A percentile compares a stretch with the other conserved stretches of the same genome.
These are phyloP conservation scores for Roridomyces roridus DNA, from an alignment of 768 basidiomycete species.

Conservation along the genomic window DNA sequence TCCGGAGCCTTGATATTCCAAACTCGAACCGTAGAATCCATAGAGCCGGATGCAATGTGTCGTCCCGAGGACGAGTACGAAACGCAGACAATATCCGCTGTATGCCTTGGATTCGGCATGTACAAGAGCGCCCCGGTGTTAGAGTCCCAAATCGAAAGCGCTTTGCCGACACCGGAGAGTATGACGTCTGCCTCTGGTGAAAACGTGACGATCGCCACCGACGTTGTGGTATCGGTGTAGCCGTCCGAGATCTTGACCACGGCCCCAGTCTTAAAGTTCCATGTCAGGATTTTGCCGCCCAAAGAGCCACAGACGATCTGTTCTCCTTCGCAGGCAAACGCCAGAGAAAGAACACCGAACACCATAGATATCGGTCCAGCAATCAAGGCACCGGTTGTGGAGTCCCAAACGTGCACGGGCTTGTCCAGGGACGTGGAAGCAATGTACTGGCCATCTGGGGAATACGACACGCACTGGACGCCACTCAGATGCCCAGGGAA, in stretches of 20 bases:
- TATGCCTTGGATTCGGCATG: too few species aligned
- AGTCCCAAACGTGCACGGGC: constrained; percentile 34
- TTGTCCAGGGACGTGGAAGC: constrained; percentile 31
- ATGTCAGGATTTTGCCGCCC: constrained; percentile 54
- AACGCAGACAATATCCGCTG: too few species aligned
- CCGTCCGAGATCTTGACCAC: neutral
- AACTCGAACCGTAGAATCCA: too few species aligned
- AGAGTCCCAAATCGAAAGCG: neutral
- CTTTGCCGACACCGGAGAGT: neutral
- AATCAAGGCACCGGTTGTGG: constrained; percentile 6
- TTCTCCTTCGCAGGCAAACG: constrained; percentile 59
- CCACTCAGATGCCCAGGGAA: constrained; percentile 19
- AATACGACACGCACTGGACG: constrained; percentile 28
- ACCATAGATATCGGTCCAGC: constrained; percentile 11
- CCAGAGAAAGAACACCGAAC: constrained; percentile 35
- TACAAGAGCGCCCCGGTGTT: neutral
- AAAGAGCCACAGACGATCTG: constrained; percentile 55
- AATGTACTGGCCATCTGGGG: constrained; percentile 25
- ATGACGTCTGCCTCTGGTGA: neutral
- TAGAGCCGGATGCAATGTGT: too few species aligned
- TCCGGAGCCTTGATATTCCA: too few species aligned
- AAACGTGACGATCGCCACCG: neutral
- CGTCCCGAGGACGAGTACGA: too few species aligned
- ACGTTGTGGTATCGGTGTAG: neutral
- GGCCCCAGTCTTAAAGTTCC: neutral